phyloP scores from a whole-genome alignment of 768 basidiomycete species.

The Mrakia blollopis region DNA sequence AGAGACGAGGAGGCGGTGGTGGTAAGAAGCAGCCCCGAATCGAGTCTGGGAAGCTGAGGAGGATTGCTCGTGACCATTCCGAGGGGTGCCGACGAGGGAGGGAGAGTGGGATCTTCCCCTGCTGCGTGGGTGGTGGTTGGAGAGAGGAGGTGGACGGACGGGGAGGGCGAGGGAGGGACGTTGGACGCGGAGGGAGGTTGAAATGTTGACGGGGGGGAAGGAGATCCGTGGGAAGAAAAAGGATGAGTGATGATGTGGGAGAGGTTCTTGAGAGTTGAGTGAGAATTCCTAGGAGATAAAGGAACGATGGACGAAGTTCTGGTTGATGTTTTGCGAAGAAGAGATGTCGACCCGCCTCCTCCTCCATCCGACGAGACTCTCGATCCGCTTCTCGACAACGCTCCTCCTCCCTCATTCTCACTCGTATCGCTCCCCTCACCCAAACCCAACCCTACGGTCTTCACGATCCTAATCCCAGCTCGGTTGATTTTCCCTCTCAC shows the following conservation, averaged over 20 bases:
- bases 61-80: neutral
- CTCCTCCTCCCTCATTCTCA: too few species aligned
- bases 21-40: neutral
- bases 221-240: neutral
- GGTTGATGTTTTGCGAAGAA: neutral
- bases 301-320: neutral
- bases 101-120: neutral
- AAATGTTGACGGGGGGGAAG: neutral
- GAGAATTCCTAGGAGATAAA: neutral
- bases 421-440: neutral
- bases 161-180: neutral
- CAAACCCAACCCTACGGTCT: neutral
- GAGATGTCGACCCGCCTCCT: neutral
- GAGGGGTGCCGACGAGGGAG: neutral
- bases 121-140: neutral
- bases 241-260: neutral
- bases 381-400: too few species aligned
- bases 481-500: neutral
- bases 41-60: neutral
- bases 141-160: neutral
- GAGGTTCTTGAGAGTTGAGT: neutral
- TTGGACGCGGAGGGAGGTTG: neutral
- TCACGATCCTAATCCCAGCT: neutral
- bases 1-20: neutral
- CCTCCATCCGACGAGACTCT: too few species aligned